A percentile compares a stretch with the other conserved stretches of the same genome.
Conservation (phyloP, 805 yeast species). For the Cyberlindnera mycetangii region DNA sequence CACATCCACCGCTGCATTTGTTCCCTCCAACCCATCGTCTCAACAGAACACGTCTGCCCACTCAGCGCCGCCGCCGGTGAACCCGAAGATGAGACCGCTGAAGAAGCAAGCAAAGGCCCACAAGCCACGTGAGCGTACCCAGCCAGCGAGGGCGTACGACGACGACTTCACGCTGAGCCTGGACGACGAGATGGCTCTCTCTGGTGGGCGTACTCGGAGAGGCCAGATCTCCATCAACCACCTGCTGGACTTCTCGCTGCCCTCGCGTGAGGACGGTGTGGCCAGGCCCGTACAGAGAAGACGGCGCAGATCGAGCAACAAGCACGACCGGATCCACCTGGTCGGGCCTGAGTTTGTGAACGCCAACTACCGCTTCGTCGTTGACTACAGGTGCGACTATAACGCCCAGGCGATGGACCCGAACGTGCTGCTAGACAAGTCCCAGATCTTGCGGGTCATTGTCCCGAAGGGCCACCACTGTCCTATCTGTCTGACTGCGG, state of each 20-base stretch:
- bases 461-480: slow-evolving; percentile 76
- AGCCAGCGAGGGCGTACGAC: neutral
- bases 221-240: slow-evolving; percentile 59
- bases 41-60: slow-evolving; percentile 20
- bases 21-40: slow-evolving; percentile 10
- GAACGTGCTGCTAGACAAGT: slow-evolving; percentile 62
- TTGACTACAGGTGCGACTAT: slow-evolving; percentile 60
- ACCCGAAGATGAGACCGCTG: slow-evolving; percentile 8
- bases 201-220: slow-evolving; percentile 34
- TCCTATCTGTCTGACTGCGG: slow-evolving; percentile 86
- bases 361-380: slow-evolving; percentile 79
- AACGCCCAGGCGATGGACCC: slow-evolving; percentile 66
- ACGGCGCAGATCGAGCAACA: slow-evolving; percentile 29
- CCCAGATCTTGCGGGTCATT: slow-evolving; percentile 66
- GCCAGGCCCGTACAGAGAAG: slow-evolving; percentile 6
- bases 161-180: slow-evolving; percentile 31
- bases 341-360: slow-evolving; percentile 72
- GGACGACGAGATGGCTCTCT: slow-evolving; percentile 34
- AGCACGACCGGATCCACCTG: slow-evolving; percentile 41
- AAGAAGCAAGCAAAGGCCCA: neutral
- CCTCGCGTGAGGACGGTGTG: slow-evolving; percentile 33
- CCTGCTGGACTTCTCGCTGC: slow-evolving; percentile 54
- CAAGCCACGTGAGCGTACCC: slow-evolving; percentile 4
- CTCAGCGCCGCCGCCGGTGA: slow-evolving; percentile 17
- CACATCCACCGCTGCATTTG: slow-evolving; percentile 20